These are phyloP conservation scores for Setaria viridis DNA, from an alignment of 202 grass and related monocot genomes.

Conservation along the genomic window DNA sequence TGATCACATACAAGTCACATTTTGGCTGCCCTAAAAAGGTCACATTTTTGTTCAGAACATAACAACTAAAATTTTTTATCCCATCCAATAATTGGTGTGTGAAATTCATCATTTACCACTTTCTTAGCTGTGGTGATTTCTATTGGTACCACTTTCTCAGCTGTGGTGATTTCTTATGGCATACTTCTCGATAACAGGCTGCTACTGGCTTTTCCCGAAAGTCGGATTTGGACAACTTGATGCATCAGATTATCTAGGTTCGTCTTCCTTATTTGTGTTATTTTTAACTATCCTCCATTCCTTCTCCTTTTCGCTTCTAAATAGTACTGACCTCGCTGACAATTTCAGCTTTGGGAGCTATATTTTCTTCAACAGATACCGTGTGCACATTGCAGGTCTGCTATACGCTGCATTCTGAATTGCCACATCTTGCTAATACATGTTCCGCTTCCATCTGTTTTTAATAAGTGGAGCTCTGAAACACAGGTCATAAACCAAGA, in stretches of 20 bases:
- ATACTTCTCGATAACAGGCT: conserved; percentile 45
- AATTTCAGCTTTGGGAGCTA: conserved; percentile 73
- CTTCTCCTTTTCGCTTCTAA: not conserved
- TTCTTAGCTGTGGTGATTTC: too few species aligned
- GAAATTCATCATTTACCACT: not conserved
- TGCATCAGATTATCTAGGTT: conserved; percentile 78
- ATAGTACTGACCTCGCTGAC: not conserved
- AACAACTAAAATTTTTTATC: not conserved
- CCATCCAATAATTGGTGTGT: not conserved
- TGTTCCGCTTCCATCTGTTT: not conserved
- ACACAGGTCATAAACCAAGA: conserved; percentile 86
- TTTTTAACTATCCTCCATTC: not conserved
- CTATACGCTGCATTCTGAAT: conserved; percentile 6
- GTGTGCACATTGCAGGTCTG: conserved; percentile 84
- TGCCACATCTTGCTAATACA: not conserved
- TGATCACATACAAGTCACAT: not conserved
- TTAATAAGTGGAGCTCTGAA: not conserved
- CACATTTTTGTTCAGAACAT: not conserved
- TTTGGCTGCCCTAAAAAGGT: not conserved
- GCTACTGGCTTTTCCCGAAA: conserved; percentile 81
- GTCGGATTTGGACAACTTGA: conserved; percentile 65
- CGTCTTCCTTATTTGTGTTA: not conserved
- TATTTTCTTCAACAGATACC: conserved; percentile 92
- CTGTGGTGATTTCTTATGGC: not conserved
- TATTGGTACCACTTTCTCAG: not conserved